These are phyloP conservation scores for Smithsoniella earleae DNA, from an alignment of 163 green algal genomes.

Conservation along the genomic window DNA sequence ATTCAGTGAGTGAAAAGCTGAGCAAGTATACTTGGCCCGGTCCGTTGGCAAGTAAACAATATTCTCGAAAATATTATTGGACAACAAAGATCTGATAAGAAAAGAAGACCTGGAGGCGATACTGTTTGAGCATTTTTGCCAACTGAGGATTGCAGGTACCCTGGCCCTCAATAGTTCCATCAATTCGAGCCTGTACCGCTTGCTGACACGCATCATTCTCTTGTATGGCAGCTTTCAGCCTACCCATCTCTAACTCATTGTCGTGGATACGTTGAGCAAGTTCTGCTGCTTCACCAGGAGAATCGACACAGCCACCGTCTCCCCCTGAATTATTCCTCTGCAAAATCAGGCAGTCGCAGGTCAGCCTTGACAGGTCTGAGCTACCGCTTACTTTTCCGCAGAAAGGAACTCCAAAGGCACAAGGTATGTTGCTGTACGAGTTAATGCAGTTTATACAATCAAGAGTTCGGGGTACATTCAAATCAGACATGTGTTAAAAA, in stretches of 20 bases:
- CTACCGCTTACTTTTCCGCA: too few species aligned
- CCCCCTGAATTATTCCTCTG: neutral
- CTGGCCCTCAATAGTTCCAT: conserved; percentile 24
- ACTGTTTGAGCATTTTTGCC: conserved; percentile 22
- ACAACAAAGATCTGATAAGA: too few species aligned
- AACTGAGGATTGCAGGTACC: conserved; percentile 16
- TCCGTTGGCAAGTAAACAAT: too few species aligned
- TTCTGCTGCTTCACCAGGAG: neutral
- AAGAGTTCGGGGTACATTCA: too few species aligned
- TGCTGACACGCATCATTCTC: conserved; percentile 46
- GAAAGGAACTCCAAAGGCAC: too few species aligned
- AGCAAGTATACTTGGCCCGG: conserved; percentile 2
- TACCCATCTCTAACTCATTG: conserved; percentile 33
- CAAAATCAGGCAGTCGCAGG: neutral
- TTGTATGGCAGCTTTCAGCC: conserved; percentile 43
- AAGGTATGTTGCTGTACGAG: too few species aligned
- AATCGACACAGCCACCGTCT: neutral
- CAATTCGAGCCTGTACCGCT: conserved; percentile 44
- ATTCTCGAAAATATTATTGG: too few species aligned
- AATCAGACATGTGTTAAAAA: too few species aligned
- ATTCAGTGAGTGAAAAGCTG: conserved; percentile 14
- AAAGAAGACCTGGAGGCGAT: conserved; percentile 22
- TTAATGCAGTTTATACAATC: too few species aligned
- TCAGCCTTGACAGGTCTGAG: too few species aligned
- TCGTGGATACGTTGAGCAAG: conserved; percentile 35